Conservation (phyloP, 805 yeast species). For the Spathaspora sp. region DNA sequence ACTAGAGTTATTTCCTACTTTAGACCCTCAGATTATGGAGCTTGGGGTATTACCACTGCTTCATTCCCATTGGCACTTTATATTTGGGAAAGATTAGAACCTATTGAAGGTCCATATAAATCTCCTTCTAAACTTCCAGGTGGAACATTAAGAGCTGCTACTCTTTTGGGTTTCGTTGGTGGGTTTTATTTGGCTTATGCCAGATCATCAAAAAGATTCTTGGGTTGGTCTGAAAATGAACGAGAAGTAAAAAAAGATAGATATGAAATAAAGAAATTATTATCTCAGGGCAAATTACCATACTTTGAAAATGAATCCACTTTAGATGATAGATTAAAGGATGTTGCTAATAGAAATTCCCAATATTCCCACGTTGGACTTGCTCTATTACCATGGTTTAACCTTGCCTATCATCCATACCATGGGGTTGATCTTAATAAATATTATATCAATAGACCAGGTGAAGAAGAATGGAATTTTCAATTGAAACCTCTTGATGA, state of each 20-base stretch:
- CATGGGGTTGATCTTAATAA: slow-evolving; percentile 72
- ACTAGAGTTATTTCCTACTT: slow-evolving; percentile 67
- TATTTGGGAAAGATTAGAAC: slow-evolving; percentile 42
- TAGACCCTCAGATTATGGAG: slow-evolving; percentile 61
- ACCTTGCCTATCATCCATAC: slow-evolving; percentile 73
- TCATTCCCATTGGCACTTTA: slow-evolving; percentile 40
- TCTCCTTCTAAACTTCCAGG: slow-evolving; percentile 52
- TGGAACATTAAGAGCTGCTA: slow-evolving; percentile 54
- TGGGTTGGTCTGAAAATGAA: slow-evolving; percentile 72
- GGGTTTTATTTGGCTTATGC: slow-evolving; percentile 74
- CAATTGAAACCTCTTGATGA: slow-evolving; percentile 48
- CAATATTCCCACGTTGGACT: slow-evolving; percentile 61
- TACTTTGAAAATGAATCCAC: slow-evolving; percentile 54
- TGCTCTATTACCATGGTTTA: slow-evolving; percentile 76
- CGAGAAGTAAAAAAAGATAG: slow-evolving; percentile 72
- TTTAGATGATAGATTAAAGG: slow-evolving; percentile 67
- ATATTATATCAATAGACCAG: slow-evolving; percentile 54
- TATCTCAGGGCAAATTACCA: slow-evolving; percentile 63
- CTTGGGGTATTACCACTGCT: slow-evolving; percentile 41
- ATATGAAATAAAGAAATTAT: slow-evolving; percentile 63
- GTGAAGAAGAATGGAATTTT: slow-evolving; percentile 59
- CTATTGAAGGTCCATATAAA: slow-evolving; percentile 38
- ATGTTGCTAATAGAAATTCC: slow-evolving; percentile 73
- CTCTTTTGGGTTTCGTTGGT: slow-evolving; percentile 61
- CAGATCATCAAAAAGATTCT: slow-evolving; percentile 65